A percentile compares a stretch with the other conserved stretches of the same genome.
These are phyloP conservation scores for Fusarium mexicanum DNA, from an alignment of 2,329 filamentous ascomycete species.

Conservation along the genomic window DNA sequence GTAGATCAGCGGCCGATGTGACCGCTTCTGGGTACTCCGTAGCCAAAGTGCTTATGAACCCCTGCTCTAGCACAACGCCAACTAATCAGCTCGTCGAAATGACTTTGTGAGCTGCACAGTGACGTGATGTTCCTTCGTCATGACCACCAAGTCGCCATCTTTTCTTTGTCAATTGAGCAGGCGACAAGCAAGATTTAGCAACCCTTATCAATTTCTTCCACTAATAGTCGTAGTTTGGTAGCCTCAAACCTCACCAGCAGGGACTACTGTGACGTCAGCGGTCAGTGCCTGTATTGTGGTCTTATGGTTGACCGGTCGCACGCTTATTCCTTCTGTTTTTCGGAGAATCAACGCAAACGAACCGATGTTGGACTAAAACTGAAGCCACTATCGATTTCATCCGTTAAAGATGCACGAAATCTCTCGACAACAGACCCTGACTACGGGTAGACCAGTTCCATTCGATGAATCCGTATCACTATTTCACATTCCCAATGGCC, in stretches of 20 bases:
- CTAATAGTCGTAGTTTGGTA: accelerated
- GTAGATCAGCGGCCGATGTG: background rate
- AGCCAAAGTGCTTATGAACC: accelerated
- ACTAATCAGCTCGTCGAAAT: accelerated
- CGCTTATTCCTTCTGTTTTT: accelerated
- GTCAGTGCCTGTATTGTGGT: accelerated
- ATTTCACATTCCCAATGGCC: accelerated
- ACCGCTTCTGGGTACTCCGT: background rate
- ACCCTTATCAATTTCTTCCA: accelerated
- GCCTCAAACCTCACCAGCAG: accelerated
- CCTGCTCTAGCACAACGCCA: accelerated
- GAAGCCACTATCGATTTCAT: accelerated
- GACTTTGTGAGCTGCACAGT: background rate
- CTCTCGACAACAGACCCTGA: background rate
- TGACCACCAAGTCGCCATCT: background rate
- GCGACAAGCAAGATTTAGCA: background rate
- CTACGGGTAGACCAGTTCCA: background rate
- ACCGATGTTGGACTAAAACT: accelerated
- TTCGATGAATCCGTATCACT: background rate
- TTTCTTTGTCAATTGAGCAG: background rate
- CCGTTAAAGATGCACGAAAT: background rate
- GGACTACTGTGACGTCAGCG: background rate
- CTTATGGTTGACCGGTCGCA: background rate
- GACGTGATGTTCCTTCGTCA: background rate
- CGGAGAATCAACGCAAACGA: accelerated